These are phyloP conservation scores for Saturnispora hagleri DNA, from an alignment of 805 yeast genomes.

Conservation along the genomic window DNA sequence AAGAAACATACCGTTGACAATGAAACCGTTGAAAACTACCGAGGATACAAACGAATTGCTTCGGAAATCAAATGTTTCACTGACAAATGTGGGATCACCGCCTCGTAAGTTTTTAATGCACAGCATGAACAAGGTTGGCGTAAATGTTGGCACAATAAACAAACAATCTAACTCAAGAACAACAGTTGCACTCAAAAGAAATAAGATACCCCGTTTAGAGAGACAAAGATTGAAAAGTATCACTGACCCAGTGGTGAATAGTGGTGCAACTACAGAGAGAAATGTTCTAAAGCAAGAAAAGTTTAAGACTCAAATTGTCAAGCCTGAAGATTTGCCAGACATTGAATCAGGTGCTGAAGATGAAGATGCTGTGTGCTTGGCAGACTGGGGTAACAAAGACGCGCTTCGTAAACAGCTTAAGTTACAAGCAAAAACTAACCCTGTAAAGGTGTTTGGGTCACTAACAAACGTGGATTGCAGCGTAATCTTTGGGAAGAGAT, in stretches of 20 bases:
- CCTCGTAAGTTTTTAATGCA: constrained; percentile 1
- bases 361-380: constrained; percentile 14
- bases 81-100: neutral
- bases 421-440: constrained; percentile 19
- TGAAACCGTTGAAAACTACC: constrained; percentile 18
- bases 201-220: constrained; percentile 1
- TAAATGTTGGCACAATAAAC: neutral
- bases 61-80: constrained; percentile 4
- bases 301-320: neutral
- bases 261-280: neutral
- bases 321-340: constrained; percentile 21
- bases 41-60: neutral
- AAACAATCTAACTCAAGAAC: neutral
- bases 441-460: constrained; percentile 21
- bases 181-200: neutral
- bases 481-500: constrained; percentile 18
- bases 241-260: neutral
- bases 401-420: constrained; percentile 14
- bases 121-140: constrained; percentile 3
- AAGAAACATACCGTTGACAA: constrained; percentile 20
- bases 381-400: constrained; percentile 20
- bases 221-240: neutral
- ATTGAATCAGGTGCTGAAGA: constrained; percentile 11
- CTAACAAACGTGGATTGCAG: constrained; percentile 16
- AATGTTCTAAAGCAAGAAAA: neutral